Conservation (phyloP, 2,329 filamentous ascomycete genomes). For the Exophiala dermatitidis region DNA sequence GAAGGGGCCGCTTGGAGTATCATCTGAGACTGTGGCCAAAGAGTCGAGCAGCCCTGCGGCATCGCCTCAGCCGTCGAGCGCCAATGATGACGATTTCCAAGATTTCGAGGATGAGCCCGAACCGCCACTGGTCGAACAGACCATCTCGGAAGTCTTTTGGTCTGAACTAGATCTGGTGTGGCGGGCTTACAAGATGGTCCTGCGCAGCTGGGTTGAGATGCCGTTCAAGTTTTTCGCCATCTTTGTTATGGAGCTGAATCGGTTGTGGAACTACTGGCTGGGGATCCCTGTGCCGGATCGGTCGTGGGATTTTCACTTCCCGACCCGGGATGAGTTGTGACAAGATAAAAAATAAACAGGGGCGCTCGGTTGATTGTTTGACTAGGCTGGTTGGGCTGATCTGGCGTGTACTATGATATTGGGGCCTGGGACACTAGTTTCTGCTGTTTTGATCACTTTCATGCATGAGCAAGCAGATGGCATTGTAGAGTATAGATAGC, state of each 20-base stretch:
- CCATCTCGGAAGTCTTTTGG: conserved; percentile 52
- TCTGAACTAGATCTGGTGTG: conserved; percentile 59
- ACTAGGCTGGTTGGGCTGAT: too few relatives aligned
- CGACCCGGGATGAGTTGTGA: conserved; percentile 41
- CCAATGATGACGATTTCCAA: conserved; percentile 38
- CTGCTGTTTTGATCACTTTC: too few relatives aligned
- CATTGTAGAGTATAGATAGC: background rate
- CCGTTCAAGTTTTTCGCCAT: conserved; percentile 61
- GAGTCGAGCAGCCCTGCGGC: background rate
- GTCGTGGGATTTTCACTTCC: conserved; percentile 48
- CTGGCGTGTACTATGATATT: too few relatives aligned
- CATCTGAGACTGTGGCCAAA: background rate
- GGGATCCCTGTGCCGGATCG: conserved; percentile 54
- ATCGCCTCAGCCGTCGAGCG: too few relatives aligned
- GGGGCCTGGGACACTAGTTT: too few relatives aligned
- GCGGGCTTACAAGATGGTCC: conserved; percentile 57
- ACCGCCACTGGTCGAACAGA: conserved; percentile 30
- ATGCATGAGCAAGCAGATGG: too few relatives aligned
- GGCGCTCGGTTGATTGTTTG: background rate
- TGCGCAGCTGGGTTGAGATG: conserved; percentile 62
- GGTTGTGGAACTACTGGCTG: conserved; percentile 56
- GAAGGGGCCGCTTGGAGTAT: conserved; percentile 6
- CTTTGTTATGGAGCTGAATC: conserved; percentile 45
- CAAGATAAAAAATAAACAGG: background rate
- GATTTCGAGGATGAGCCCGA: background rate